Conservation (phyloP, 441 rosid species). For the Pelargonium australe region DNA sequence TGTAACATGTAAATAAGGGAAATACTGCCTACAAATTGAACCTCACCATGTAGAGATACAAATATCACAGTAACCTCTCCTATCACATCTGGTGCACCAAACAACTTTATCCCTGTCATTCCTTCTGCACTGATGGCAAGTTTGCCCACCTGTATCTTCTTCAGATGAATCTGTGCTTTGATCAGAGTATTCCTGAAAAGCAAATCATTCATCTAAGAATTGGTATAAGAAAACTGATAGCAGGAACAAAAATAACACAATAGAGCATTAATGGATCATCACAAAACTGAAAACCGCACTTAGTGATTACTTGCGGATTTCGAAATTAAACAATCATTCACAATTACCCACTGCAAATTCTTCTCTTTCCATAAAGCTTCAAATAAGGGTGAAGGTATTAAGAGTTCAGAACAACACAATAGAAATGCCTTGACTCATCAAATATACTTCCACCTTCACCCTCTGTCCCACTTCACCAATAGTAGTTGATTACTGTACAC, state of each 20-base stretch:
- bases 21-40: slow-evolving; percentile 18
- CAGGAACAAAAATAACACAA: neutral
- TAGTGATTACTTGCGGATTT: neutral
- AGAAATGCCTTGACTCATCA: neutral
- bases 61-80: slow-evolving; percentile 76
- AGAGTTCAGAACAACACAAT: neutral
- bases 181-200: slow-evolving; percentile 62
- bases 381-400: neutral
- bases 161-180: slow-evolving; percentile 51
- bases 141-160: slow-evolving; percentile 60
- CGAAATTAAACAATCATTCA: neutral
- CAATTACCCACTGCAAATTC: neutral
- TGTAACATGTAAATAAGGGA: slow-evolving; percentile 12
- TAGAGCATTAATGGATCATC: slow-evolving; percentile 2
- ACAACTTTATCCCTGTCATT: slow-evolving; percentile 53
- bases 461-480: neutral
- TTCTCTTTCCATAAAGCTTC: neutral
- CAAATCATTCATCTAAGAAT: slow-evolving; percentile 17
- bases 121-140: slow-evolving; percentile 79
- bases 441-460: neutral
- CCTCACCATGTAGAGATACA: slow-evolving; percentile 70
- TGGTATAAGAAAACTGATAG: neutral
- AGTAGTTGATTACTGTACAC: neutral
- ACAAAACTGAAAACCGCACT: slow-evolving; percentile 7
- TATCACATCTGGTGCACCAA: slow-evolving; percentile 75